These are phyloP conservation scores for Diaporthe sp. DNA, from an alignment of 2,329 filamentous ascomycete species.

Conservation along the genomic window DNA sequence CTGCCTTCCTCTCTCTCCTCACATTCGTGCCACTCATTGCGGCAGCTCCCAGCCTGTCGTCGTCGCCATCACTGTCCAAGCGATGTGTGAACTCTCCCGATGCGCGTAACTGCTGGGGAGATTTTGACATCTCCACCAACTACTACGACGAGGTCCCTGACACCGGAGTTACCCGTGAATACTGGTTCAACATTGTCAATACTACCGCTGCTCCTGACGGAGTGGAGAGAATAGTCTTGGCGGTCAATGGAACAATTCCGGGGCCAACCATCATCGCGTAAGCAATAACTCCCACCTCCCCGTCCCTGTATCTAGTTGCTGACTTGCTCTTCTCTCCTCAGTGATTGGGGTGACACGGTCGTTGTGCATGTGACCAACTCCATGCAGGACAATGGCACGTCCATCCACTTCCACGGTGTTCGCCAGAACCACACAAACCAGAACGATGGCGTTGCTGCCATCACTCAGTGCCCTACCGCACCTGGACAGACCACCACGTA, in stretches of 20 bases:
- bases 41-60: constrained; percentile 23
- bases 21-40: constrained; percentile 25
- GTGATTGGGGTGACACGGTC: constrained; percentile 56
- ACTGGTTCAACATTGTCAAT: constrained; percentile 47
- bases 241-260: constrained; percentile 53
- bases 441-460: constrained; percentile 53
- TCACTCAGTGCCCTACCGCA: constrained; percentile 65
- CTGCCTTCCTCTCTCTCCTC: constrained; percentile 26
- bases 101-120: constrained; percentile 54
- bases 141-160: constrained; percentile 52
- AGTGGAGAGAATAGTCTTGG: constrained; percentile 49
- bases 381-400: constrained; percentile 54
- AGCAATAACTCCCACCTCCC: constrained; percentile 49
- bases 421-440: constrained; percentile 53
- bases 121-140: constrained; percentile 57
- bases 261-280: constrained; percentile 45
- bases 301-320: constrained; percentile 50
- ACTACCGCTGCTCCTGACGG: constrained; percentile 56
- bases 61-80: constrained; percentile 18
- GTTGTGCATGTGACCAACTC: constrained; percentile 53
- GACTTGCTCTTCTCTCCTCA: constrained; percentile 47
- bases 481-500: constrained; percentile 68
- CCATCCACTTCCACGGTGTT: constrained; percentile 58
- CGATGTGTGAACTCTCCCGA: constrained; percentile 46
- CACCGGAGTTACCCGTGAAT: constrained; percentile 59